These are phyloP conservation scores for Arabis hirsuta DNA, from an alignment of 345 rosid species.

Conservation along the genomic window DNA sequence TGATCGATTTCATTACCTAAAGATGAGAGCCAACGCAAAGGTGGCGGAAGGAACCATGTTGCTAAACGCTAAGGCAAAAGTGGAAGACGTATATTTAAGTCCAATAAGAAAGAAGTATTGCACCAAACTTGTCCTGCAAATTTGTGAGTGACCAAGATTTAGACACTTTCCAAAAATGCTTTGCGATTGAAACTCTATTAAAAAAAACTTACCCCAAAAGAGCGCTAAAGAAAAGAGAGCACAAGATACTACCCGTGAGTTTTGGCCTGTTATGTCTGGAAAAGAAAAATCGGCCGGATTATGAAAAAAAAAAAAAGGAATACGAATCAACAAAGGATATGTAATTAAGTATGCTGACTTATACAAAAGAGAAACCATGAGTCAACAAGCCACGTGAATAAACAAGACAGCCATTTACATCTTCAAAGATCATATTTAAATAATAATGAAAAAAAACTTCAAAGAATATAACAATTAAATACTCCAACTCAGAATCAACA, in stretches of 20 bases:
- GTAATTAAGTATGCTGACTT: neutral
- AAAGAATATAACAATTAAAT: constrained; percentile 1
- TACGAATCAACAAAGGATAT: constrained; percentile 8
- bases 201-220: constrained; percentile 50
- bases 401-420: constrained; percentile 15
- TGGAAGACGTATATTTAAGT: constrained; percentile 59
- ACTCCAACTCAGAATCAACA: neutral
- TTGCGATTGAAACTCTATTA: neutral
- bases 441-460: neutral
- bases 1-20: constrained; percentile 46
- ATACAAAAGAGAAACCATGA: constrained; percentile 16
- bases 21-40: constrained; percentile 54
- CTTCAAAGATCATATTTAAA: neutral
- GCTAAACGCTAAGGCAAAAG: constrained; percentile 63
- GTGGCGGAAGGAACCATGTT: constrained; percentile 68
- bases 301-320: neutral
- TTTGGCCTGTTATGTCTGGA: constrained; percentile 53
- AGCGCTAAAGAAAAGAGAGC: constrained; percentile 55
- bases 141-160: constrained; percentile 1
- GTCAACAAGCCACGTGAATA: constrained; percentile 9
- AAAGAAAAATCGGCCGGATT: neutral
- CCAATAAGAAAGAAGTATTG: constrained; percentile 64
- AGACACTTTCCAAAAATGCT: neutral
- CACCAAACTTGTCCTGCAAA: constrained; percentile 52
- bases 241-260: constrained; percentile 47